phyloP scores from a whole-genome alignment of 2,329 filamentous ascomycete species.

The Xylaria hypoxylon region DNA sequence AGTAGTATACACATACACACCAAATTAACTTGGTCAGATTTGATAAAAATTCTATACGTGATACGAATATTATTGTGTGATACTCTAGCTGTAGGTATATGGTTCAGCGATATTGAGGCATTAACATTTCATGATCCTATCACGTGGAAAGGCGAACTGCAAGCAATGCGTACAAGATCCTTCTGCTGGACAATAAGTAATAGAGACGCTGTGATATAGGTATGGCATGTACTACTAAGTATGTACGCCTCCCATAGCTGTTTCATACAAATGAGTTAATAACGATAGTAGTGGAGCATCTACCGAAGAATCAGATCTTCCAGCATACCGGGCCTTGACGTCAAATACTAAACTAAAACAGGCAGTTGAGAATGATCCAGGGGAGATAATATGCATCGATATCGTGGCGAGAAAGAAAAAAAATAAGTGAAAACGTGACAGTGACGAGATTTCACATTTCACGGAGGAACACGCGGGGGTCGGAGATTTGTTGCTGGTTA shows the following conservation, averaged over 20 bases:
- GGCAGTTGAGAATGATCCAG: conserved; percentile 35
- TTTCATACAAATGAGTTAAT: conserved; percentile 33
- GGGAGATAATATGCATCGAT: conserved; percentile 20
- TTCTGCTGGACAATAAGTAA: conserved; percentile 1
- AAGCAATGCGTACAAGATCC: conserved; percentile 28
- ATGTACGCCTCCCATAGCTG: conserved; percentile 19
- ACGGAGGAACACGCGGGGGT: conserved; percentile 14
- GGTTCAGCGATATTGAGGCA: conserved; percentile 25
- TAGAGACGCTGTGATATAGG: conserved; percentile 9
- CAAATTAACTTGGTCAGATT: conserved; percentile 11
- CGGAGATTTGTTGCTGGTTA: conserved; percentile 13
- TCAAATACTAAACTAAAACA: conserved; percentile 35
- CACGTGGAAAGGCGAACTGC: conserved; percentile 36
- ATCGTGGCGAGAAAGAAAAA: conserved; percentile 1
- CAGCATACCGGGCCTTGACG: conserved; percentile 33
- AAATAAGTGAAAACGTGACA: conserved; percentile 25
- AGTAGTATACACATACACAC: conserved; percentile 24
- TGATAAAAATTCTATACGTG: conserved; percentile 22
- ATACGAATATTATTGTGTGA: conserved; percentile 20
- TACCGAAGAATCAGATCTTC: conserved; percentile 33
- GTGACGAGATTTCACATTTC: conserved; percentile 28
- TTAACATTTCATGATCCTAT: conserved; percentile 27
- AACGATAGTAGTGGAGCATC: conserved; percentile 10
- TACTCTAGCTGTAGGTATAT: conserved; percentile 4
- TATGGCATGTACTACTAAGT: not conserved